These are phyloP conservation scores for Athelia psychrophila DNA, from an alignment of 1,284 basidiomycete genomes.

Conservation along the genomic window DNA sequence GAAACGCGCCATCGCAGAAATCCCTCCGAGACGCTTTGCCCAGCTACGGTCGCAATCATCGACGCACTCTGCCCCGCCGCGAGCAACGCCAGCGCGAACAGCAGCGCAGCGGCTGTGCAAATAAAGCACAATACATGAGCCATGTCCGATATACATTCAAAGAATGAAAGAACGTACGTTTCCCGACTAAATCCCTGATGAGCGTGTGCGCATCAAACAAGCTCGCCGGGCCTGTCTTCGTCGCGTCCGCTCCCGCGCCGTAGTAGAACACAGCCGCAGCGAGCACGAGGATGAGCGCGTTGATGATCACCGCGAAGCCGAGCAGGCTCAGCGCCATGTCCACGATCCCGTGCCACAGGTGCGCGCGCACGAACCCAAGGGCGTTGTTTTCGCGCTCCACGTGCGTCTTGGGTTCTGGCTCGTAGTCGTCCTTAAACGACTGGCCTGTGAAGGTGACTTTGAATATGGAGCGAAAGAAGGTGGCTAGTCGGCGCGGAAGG, in stretches of 20 bases:
- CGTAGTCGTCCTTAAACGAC: background rate
- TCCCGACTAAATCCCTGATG: slow-evolving; percentile 55
- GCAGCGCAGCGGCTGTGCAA: slow-evolving; percentile 55
- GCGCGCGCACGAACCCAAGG: slow-evolving; percentile 67
- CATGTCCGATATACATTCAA: no score
- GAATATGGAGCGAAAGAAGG: background rate
- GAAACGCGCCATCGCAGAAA: slow-evolving; percentile 82
- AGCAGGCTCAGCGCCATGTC: slow-evolving; percentile 68
- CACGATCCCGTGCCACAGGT: slow-evolving; percentile 75
- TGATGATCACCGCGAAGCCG: slow-evolving; percentile 77
- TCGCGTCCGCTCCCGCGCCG: slow-evolving; percentile 30
- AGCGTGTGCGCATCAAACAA: slow-evolving; percentile 71
- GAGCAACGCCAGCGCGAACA: slow-evolving; percentile 80
- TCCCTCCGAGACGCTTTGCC: slow-evolving; percentile 82
- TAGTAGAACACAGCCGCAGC: slow-evolving; percentile 42
- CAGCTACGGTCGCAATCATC: slow-evolving; percentile 81
- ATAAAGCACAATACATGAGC: no score
- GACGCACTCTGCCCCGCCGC: slow-evolving; percentile 80
- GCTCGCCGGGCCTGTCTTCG: slow-evolving; percentile 45
- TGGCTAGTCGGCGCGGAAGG: background rate
- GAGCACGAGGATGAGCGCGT: slow-evolving; percentile 46
- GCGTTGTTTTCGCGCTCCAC: slow-evolving; percentile 63
- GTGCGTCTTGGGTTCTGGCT: slow-evolving; percentile 32
- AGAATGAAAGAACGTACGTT: slow-evolving; percentile 41
- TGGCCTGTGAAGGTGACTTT: background rate